phyloP scores from a whole-genome alignment of 2,329 filamentous ascomycete genomes.

The Epicoccum sorghinum region DNA sequence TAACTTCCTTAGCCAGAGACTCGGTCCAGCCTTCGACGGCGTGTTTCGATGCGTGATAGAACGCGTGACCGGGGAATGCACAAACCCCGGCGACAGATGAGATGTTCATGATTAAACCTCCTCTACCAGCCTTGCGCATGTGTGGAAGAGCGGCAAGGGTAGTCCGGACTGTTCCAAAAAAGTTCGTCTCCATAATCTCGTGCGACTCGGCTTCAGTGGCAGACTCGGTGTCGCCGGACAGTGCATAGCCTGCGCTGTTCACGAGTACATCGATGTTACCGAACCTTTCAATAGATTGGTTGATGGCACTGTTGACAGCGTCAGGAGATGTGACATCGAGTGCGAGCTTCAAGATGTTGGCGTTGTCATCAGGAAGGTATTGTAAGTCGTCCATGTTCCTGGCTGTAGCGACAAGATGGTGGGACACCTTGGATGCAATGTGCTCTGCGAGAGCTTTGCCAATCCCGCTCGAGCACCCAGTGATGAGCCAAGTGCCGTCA shows the following conservation, averaged over 20 bases:
- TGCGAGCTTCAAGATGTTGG: constrained; percentile 53
- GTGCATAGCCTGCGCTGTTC: constrained; percentile 53
- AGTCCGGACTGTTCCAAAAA: constrained; percentile 52
- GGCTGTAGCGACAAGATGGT: constrained; percentile 57
- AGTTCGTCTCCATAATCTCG: constrained; percentile 51
- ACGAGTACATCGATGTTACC: constrained; percentile 64
- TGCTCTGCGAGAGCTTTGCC: constrained; percentile 50
- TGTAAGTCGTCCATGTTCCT: constrained; percentile 52
- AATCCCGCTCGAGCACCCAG: constrained; percentile 59
- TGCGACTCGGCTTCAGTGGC: constrained; percentile 43
- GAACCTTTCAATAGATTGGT: constrained; percentile 68
- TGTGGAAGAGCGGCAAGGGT: constrained; percentile 48
- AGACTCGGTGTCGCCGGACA: constrained; percentile 44
- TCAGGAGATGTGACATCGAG: constrained; percentile 56
- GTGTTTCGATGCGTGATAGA: constrained; percentile 34
- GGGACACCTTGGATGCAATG: constrained; percentile 46
- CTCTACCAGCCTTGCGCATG: constrained; percentile 46
- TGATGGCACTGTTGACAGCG: constrained; percentile 48
- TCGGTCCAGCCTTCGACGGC: constrained; percentile 55
- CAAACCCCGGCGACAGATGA: constrained; percentile 27
- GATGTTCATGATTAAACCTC: constrained; percentile 27
- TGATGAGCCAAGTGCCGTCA: constrained; percentile 18
- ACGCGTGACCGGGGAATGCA: constrained; percentile 29
- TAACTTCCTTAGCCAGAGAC: constrained; percentile 53
- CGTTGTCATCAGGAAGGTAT: constrained; percentile 45